These are phyloP conservation scores for Aspergillus asperescens DNA, from an alignment of 495 filamentous ascomycete species.

Conservation along the genomic window DNA sequence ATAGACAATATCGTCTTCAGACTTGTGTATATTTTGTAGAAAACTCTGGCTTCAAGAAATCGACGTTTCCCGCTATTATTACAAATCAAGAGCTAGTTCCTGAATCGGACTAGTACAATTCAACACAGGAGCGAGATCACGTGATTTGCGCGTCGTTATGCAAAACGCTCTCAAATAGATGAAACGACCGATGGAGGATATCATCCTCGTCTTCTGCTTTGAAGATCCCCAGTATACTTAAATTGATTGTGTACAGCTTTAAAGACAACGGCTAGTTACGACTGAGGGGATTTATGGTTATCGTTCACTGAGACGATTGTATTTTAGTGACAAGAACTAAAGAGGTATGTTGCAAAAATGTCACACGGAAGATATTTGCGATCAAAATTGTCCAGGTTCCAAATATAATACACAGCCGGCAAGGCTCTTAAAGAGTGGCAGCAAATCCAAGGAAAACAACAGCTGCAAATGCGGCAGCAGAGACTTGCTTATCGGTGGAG, in stretches of 20 bases:
- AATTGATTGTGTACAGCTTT: no score
- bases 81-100: no score
- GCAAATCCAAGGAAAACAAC: constrained; percentile 38
- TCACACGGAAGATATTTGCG: constrained; percentile 1
- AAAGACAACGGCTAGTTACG: background rate
- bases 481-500: constrained; percentile 29
- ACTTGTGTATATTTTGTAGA: no score
- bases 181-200: no score
- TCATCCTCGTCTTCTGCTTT: no score
- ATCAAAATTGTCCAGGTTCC: background rate
- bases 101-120: no score
- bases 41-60: no score
- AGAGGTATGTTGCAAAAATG: constrained; percentile 9
- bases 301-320: background rate
- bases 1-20: no score
- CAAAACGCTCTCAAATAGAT: no score
- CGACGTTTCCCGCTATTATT: no score
- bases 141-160: background rate
- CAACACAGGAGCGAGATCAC: no score
- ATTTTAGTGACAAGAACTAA: constrained; percentile 1
- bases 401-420: constrained; percentile 7
- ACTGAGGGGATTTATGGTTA: background rate
- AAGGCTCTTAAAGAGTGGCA: constrained; percentile 29
- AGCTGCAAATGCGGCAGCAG: constrained; percentile 34
- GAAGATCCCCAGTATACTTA: no score